Conservation (phyloP, 2,329 filamentous ascomycete genomes). For the Talaromyces pinophilus region DNA sequence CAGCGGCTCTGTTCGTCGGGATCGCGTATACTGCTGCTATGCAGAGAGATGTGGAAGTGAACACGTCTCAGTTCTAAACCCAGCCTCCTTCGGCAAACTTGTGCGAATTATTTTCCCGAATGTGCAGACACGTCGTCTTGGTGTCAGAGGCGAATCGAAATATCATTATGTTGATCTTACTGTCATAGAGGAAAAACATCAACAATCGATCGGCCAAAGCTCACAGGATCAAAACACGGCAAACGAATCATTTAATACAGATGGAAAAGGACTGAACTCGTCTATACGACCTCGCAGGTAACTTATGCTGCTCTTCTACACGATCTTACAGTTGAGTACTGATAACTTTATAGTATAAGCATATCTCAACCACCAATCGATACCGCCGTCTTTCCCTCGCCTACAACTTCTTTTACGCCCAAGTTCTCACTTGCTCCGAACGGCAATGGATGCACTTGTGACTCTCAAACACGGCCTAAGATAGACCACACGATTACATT, state of each 20-base stretch:
- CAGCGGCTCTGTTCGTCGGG: constrained; percentile 75
- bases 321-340: not conserved
- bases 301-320: constrained; percentile 4
- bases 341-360: constrained; percentile 30
- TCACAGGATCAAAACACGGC: constrained; percentile 30
- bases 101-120: constrained; percentile 95
- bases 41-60: constrained; percentile 90
- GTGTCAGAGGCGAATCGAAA: constrained; percentile 94
- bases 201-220: constrained; percentile 34
- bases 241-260: constrained; percentile 26
- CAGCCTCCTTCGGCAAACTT: constrained; percentile 95
- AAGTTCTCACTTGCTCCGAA: constrained; percentile 31
- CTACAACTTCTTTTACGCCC: constrained; percentile 41
- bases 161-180: constrained; percentile 76
- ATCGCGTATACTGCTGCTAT: constrained; percentile 93
- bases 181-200: constrained; percentile 48
- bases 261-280: constrained; percentile 30
- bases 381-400: constrained; percentile 44
- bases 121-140: constrained; percentile 85
- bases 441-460: constrained; percentile 34
- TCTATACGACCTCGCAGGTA: constrained; percentile 37
- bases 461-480: constrained; percentile 31
- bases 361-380: constrained; percentile 39
- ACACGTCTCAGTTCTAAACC: constrained; percentile 91
- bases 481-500: constrained; percentile 37